These are phyloP conservation scores for Actinomucor elegans DNA, from an alignment of 371 early-diverging fungal genomes.

Conservation along the genomic window DNA sequence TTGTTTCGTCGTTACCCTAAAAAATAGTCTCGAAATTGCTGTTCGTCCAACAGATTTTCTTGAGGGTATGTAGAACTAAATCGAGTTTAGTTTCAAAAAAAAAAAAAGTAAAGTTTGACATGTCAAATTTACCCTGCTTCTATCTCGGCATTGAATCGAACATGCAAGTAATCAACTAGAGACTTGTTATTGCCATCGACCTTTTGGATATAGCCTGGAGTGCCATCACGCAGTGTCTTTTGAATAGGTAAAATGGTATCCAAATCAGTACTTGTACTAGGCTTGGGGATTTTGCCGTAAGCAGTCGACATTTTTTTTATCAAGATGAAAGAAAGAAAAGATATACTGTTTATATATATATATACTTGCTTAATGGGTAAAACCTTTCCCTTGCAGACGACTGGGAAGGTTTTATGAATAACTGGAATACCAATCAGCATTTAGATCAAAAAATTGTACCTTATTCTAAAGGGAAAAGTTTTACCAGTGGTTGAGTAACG, in stretches of 20 bases:
- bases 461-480: no score
- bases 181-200: slow-evolving; percentile 29
- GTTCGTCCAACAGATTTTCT: slow-evolving; percentile 47
- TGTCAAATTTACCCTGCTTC: slow-evolving; percentile 47
- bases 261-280: slow-evolving; percentile 24
- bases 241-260: slow-evolving; percentile 46
- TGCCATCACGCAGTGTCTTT: slow-evolving; percentile 35
- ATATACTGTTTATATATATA: not conserved
- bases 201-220: slow-evolving; percentile 25
- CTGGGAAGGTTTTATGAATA: not conserved
- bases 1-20: slow-evolving; percentile 29
- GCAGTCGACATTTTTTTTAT: slow-evolving; percentile 56
- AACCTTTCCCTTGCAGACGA: not conserved
- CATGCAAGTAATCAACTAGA: slow-evolving; percentile 47
- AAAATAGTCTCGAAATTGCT: slow-evolving; percentile 59
- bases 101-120: not conserved
- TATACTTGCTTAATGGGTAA: not conserved
- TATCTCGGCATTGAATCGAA: slow-evolving; percentile 67
- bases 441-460: not conserved
- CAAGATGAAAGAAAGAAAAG: not conserved
- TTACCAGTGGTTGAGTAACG: no score
- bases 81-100: not conserved
- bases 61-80: slow-evolving; percentile 72
- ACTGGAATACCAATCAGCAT: not conserved
- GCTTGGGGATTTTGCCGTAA: slow-evolving; percentile 61